Evolutionary conservation across 2,329 filamentous ascomycete species (phyloP), one percentile per base, ranked within the genome.

Genomic region (Metarhizium brunneum): DNA sequence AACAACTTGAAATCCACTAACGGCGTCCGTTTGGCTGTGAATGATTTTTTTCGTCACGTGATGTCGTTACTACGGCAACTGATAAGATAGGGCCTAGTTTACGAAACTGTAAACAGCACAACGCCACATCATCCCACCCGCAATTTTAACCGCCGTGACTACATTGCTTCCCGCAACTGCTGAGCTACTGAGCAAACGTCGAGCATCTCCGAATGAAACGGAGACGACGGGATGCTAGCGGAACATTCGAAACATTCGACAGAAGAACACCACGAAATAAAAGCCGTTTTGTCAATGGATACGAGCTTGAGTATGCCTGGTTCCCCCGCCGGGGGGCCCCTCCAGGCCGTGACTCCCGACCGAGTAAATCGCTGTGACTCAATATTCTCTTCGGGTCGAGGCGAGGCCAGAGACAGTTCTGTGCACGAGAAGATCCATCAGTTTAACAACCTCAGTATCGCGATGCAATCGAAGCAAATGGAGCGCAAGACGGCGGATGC

Each of bases 401-500:
- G 58, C 64, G 73, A 71, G 56, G 70, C 70, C 56, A 77, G 82
- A 59, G 81, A 83, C 58, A 83, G 80, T 62, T 81, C 82, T 25
- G 83, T 88, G 6, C 76, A 84, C 62, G 82, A 86, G 58, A 83
- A 84, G 65, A 86, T 88, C 59, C 84, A 82, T 65, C 86, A 88
- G 69, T 89, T 90, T 70, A 88, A 90, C 72, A 81, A 77, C 56
- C 76, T 90, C 40, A 80, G 79, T 56, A 75, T 90, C 48, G 80
- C 85, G 56, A 71, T 77, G 61, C 76, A 80, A 68, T 79, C 79
- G 38, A 84, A 82, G 63, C 78, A 83, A 50, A 72, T 84, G 54
- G 83, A 86, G 67, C 79, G 83, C 63, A 85, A 82, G 69, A 82
- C 76, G 50, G 83, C 81, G 62, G 84, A 86, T 61, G 83, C 83